Percentiles rank a stretch among this genome's conserved stretches.
Conservation (phyloP, 2,329 filamentous ascomycete genomes). For the Ceratocystis cacaofunesta region DNA sequence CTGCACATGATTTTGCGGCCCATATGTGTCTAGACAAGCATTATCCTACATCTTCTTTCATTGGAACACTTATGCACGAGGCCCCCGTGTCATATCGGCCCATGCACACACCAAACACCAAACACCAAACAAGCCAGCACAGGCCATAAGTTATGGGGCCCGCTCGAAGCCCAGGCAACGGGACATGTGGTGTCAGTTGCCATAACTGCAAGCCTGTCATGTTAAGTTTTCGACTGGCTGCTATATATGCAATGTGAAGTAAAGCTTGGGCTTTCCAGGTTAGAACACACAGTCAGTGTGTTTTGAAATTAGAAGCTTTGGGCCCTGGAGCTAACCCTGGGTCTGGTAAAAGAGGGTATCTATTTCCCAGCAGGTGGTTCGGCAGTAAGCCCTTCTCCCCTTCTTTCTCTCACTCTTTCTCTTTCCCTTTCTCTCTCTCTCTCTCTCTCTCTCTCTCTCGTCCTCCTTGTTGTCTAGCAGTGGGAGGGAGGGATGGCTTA, state of each 20-base stretch:
- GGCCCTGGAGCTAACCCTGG: background rate
- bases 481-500: background rate
- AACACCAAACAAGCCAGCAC: background rate
- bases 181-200: background rate
- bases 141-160: background rate
- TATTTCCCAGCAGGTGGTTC: background rate
- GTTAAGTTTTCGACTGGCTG: no score
- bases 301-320: slow-evolving; percentile 3
- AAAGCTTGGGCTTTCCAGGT: background rate
- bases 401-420: background rate
- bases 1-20: no score
- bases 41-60: background rate
- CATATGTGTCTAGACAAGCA: background rate
- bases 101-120: background rate
- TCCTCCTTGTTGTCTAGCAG: background rate
- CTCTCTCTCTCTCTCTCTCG: background rate
- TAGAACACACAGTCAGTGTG: background rate
- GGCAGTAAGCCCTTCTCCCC: background rate
- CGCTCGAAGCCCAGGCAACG: background rate
- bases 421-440: background rate
- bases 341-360: background rate
- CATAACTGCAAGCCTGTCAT: background rate
- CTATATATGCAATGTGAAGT: background rate
- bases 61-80: background rate
- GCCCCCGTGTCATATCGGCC: background rate